These are phyloP conservation scores for Macaranga tanarius DNA, from an alignment of 441 rosid species.

Conservation along the genomic window DNA sequence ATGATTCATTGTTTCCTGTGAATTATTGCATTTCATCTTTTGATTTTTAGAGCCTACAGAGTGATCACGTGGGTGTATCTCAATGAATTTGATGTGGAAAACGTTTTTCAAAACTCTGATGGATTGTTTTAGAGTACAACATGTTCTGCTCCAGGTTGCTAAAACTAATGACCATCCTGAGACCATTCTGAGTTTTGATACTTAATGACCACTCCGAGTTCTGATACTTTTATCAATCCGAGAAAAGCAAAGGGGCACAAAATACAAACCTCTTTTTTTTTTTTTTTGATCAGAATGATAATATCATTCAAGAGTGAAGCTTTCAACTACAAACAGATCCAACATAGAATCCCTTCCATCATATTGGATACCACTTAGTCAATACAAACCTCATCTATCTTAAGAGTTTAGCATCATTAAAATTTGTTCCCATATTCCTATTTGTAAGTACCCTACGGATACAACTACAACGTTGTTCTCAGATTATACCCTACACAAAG, in stretches of 20 bases:
- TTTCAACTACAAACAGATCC: too few relatives aligned
- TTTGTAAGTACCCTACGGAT: too few relatives aligned
- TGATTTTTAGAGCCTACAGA: background rate
- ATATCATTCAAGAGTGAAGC: too few relatives aligned
- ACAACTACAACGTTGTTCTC: constrained; percentile 3
- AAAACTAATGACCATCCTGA: too few relatives aligned
- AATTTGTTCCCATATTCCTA: background rate
- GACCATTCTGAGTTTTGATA: too few relatives aligned
- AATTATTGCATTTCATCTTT: background rate
- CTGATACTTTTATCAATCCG: background rate
- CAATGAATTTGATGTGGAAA: background rate
- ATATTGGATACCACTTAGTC: too few relatives aligned
- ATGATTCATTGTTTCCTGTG: background rate
- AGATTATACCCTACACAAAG: background rate
- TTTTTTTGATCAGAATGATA: background rate
- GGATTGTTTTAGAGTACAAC: too few relatives aligned
- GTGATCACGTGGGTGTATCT: background rate
- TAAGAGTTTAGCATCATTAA: background rate
- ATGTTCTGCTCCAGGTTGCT: too few relatives aligned
- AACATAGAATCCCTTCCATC: too few relatives aligned
- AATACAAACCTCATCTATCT: background rate
- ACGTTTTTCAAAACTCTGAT: background rate
- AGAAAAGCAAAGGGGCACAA: background rate
- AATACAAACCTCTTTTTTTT: background rate
- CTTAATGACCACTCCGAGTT: too few relatives aligned